These are phyloP conservation scores for Botrytis squamosa DNA, from an alignment of 2,329 filamentous ascomycete genomes.

Conservation along the genomic window DNA sequence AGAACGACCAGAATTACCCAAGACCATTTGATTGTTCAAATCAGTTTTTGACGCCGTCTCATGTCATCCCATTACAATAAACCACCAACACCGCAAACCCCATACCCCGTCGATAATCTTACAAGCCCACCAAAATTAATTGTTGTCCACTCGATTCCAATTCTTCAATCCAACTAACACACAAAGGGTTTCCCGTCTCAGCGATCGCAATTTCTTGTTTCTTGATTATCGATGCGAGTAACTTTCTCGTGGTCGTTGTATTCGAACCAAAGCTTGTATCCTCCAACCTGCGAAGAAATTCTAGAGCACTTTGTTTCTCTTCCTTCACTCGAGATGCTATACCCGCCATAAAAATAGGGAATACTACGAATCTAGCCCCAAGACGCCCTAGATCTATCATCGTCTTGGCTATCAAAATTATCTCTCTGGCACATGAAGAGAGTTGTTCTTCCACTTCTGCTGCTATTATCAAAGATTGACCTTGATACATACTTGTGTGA, in stretches of 20 bases:
- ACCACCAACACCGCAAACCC: neutral
- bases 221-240: conserved; percentile 44
- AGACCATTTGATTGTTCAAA: neutral
- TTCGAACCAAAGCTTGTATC: conserved; percentile 49
- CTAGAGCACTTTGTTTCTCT: conserved; percentile 48
- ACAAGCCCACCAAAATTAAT: conserved; percentile 53
- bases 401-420: conserved; percentile 46
- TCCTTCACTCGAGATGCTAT: conserved; percentile 43
- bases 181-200: conserved; percentile 43
- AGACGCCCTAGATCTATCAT: conserved; percentile 43
- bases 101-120: neutral
- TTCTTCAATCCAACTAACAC: conserved; percentile 51
- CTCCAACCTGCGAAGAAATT: conserved; percentile 50
- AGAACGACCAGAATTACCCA: neutral
- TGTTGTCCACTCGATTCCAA: conserved; percentile 47
- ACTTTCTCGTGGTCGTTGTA: conserved; percentile 44
- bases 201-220: conserved; percentile 34
- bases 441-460: conserved; percentile 45
- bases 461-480: conserved; percentile 45
- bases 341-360: conserved; percentile 55
- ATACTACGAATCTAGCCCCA: conserved; percentile 48
- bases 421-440: conserved; percentile 45
- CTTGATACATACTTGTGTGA: conserved; percentile 53
- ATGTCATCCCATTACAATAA: neutral
- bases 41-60: neutral